phyloP scores from a whole-genome alignment of 1,139 yeast species.

The Lizanozyma gosingica region DNA sequence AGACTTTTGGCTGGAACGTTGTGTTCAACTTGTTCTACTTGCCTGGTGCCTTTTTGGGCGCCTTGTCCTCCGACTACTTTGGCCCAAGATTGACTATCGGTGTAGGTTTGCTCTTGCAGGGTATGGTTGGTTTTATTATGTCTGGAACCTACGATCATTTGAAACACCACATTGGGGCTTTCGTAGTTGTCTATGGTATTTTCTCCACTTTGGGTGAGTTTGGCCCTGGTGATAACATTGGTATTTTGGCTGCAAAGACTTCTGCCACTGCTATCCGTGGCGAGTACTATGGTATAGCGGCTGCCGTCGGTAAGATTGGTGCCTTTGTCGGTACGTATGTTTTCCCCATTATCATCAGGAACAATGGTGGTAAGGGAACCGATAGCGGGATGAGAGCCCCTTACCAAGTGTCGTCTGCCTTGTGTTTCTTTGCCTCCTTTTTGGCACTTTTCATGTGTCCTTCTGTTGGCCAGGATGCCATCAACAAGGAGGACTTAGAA shows the following conservation, averaged over 20 bases:
- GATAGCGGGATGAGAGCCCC: conserved; percentile 62
- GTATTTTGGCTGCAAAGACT: conserved; percentile 79
- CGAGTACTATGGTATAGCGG: conserved; percentile 83
- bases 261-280: conserved; percentile 86
- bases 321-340: conserved; percentile 87
- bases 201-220: conserved; percentile 84
- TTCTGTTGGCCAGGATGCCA: conserved; percentile 73
- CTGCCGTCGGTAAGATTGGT: conserved; percentile 86
- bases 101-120: conserved; percentile 64
- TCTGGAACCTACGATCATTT: conserved; percentile 58
- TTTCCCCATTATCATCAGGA: conserved; percentile 61
- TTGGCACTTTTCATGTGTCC: conserved; percentile 71
- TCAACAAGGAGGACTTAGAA: conserved; percentile 64
- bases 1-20: conserved; percentile 87
- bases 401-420: conserved; percentile 70
- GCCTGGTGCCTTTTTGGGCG: conserved; percentile 87
- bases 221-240: conserved; percentile 92
- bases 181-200: conserved; percentile 80
- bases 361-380: conserved; percentile 38
- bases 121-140: conserved; percentile 78
- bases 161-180: conserved; percentile 58
- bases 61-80: conserved; percentile 67
- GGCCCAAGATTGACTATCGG: conserved; percentile 81
- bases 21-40: conserved; percentile 80
- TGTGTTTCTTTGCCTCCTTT: conserved; percentile 65